Percentiles rank a stretch among this genome's conserved stretches.
phyloP scores from a whole-genome alignment of 2,329 filamentous ascomycete genomes.

The Xylariaceae sp. region DNA sequence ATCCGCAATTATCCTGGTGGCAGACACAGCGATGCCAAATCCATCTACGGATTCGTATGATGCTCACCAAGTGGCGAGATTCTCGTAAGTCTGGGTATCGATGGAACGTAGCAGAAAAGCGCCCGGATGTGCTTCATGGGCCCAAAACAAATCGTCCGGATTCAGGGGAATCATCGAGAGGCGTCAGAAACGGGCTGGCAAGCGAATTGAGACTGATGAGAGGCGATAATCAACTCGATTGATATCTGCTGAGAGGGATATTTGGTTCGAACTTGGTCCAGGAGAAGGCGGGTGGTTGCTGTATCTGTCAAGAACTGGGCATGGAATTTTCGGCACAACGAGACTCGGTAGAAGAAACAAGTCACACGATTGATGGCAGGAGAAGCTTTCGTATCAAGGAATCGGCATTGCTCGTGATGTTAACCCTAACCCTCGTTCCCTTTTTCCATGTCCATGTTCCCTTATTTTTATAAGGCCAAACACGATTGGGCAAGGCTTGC shows the following conservation, averaged over 20 bases:
- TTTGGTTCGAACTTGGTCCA: not conserved
- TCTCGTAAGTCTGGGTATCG: not conserved
- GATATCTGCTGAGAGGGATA: not conserved
- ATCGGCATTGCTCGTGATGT: slow-evolving; percentile 17
- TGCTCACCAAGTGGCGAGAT: not conserved
- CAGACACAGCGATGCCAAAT: too few species aligned
- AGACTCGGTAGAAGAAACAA: not conserved
- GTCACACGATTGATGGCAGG: slow-evolving; percentile 3
- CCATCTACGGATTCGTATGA: not conserved
- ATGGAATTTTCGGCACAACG: not conserved
- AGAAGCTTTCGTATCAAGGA: slow-evolving; percentile 9
- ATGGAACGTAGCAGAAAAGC: not conserved
- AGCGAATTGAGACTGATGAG: not conserved
- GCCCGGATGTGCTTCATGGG: not conserved
- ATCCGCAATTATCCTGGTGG: too few species aligned
- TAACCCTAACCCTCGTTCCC: slow-evolving; percentile 14
- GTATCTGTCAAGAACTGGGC: not conserved
- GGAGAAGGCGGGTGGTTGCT: not conserved
- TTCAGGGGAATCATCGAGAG: not conserved
- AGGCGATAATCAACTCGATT: not conserved
- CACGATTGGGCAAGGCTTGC: slow-evolving; percentile 4
- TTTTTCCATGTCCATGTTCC: slow-evolving; percentile 11
- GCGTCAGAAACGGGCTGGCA: not conserved
- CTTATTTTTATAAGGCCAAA: slow-evolving; percentile 4
- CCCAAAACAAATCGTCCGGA: not conserved